A percentile compares a stretch with the other conserved stretches of the same genome.
These are phyloP conservation scores for Helicostylum pulchrum DNA, from an alignment of 192 early-diverging fungal species.

Conservation along the genomic window DNA sequence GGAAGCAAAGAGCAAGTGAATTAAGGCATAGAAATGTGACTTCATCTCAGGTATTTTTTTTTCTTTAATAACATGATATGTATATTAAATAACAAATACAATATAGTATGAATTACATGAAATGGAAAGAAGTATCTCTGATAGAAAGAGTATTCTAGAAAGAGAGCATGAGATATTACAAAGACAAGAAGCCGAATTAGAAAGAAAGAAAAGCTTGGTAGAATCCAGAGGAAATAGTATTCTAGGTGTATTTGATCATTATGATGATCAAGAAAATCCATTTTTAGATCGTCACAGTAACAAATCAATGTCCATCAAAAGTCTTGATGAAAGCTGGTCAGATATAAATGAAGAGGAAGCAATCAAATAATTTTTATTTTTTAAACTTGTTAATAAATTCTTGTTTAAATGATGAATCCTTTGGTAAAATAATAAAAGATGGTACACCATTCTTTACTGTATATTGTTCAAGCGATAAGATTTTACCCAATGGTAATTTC, in stretches of 20 bases:
- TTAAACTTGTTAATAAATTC: conserved; percentile 63
- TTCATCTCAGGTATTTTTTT: not conserved
- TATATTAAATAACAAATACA: not conserved
- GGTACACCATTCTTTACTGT: conserved; percentile 80
- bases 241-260: conserved; percentile 2
- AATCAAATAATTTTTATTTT: conserved; percentile 29
- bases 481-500: conserved; percentile 58
- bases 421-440: conserved; percentile 84
- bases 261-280: not conserved
- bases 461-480: conserved; percentile 63
- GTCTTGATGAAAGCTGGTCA: not conserved
- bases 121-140: conserved; percentile 10
- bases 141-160: not conserved
- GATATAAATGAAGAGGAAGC: not conserved
- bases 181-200: conserved; percentile 9
- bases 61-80: not conserved
- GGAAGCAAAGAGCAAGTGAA: not conserved
- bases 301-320: not conserved
- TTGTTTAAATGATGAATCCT: conserved; percentile 54
- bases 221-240: conserved; percentile 13
- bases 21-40: conserved; percentile 6
- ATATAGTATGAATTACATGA: conserved; percentile 5
- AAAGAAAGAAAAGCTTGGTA: not conserved
- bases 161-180: not conserved
- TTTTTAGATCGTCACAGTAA: too few relatives aligned